Evolutionary conservation across 2,329 filamentous ascomycete genomes (phyloP).

Genomic region (Nemania serpens): DNA sequence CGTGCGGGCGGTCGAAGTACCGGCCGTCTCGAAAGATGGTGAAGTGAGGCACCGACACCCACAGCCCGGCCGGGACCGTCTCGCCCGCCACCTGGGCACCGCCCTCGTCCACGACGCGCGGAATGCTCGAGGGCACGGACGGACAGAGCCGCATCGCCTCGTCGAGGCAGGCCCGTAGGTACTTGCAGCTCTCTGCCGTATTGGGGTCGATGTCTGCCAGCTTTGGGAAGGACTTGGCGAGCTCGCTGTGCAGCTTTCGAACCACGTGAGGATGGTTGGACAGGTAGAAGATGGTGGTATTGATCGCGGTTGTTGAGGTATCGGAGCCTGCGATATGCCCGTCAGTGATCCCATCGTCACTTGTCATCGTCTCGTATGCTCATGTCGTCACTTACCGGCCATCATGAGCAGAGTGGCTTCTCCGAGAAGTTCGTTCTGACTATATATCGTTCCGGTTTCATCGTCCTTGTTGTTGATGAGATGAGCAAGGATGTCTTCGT

Average conservation of each 20-base stretch:
- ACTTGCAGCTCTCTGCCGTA: conserved; percentile 14
- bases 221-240: conserved; percentile 10
- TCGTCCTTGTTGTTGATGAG: conserved; percentile 2
- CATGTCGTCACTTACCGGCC: neutral
- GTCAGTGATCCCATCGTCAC: neutral
- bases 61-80: conserved; percentile 11
- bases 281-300: conserved; percentile 10
- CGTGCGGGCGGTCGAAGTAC: conserved; percentile 14
- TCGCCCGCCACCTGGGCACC: conserved; percentile 12
- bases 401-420: conserved; percentile 7
- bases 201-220: conserved; percentile 11
- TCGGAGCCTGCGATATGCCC: neutral
- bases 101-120: conserved; percentile 13
- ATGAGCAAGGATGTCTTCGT: conserved; percentile 10
- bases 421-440: conserved; percentile 1
- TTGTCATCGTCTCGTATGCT: neutral
- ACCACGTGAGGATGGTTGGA: conserved; percentile 9
- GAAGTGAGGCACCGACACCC: conserved; percentile 17
- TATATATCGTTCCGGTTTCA: conserved; percentile 1
- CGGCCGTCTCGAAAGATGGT: conserved; percentile 12
- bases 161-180: conserved; percentile 27
- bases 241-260: conserved; percentile 6
- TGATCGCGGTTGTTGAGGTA: neutral
- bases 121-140: conserved; percentile 12
- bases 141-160: conserved; percentile 27